A percentile compares a stretch with the other conserved stretches of the same genome.
Evolutionary conservation across 352 stramenopile genomes (phyloP).

Genomic region (Phytophthora agathidicida): DNA sequence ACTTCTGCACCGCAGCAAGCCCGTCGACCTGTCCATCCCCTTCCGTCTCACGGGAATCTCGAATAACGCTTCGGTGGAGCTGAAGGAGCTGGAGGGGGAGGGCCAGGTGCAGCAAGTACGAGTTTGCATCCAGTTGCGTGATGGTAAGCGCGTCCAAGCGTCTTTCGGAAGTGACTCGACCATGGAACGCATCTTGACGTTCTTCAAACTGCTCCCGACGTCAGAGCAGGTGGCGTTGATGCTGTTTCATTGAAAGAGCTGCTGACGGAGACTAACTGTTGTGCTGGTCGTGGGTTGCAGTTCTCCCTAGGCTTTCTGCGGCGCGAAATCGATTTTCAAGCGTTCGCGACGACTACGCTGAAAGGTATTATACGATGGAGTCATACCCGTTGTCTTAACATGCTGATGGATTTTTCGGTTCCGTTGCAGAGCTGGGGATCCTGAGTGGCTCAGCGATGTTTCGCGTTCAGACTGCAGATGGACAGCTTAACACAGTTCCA

Average conservation of each 20-base stretch:
- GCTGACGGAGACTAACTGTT: conserved; percentile 6
- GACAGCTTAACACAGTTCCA: neutral
- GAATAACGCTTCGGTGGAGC: conserved; percentile 80
- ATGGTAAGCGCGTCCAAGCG: conserved; percentile 80
- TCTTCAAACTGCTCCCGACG: conserved; percentile 58
- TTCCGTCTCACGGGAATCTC: conserved; percentile 88
- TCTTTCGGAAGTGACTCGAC: conserved; percentile 60
- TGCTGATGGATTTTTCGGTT: neutral
- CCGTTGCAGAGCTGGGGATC: conserved; percentile 69
- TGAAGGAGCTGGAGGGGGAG: conserved; percentile 43
- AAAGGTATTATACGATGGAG: conserved; percentile 45
- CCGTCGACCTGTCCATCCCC: conserved; percentile 81
- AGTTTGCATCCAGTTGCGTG: conserved; percentile 78
- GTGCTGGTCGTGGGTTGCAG: conserved; percentile 22
- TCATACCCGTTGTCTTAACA: neutral
- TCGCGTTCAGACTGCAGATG: conserved; percentile 51
- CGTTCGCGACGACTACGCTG: conserved; percentile 67
- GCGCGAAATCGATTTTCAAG: conserved; percentile 56
- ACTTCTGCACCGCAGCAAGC: conserved; percentile 65
- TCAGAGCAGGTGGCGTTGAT: conserved; percentile 32
- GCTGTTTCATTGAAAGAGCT: too few species aligned
- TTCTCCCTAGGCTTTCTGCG: conserved; percentile 86
- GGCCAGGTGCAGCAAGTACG: conserved; percentile 63
- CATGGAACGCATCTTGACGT: conserved; percentile 61
- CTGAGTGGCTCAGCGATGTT: conserved; percentile 88